Base-by-base conservation (phyloP, 257 asterid species). In the Jacaranda mimosifolia region DNA sequence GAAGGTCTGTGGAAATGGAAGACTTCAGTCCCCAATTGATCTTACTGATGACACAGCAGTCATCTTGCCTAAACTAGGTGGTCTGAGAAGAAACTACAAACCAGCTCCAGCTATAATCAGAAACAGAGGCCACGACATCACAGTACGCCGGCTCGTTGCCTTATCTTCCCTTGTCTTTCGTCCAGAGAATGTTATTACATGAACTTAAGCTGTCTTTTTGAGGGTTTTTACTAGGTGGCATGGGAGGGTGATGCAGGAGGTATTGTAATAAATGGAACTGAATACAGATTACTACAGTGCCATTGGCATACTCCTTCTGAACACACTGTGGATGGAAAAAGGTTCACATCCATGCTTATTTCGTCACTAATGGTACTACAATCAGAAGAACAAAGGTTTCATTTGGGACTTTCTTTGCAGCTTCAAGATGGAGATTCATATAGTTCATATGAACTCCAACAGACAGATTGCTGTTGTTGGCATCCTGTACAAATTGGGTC, bases 241-340 rank as follows among this genome's bases (percentile, higher is more conserved):
- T 94, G 97, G 97, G 18, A 72, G 68, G 92, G 84, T 11, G 86
- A 89, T 67, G 98, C 96, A 3, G 98, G 97, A 43, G 77, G 80
- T 18, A 46, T 89, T 1, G 17, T 4, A 3, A 67, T 89, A 35
- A 87, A 89, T 15, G 86, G 89, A 9, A 85, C 86, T 2, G 70
- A 74, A 6, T 94, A 82, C 79, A 73, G 51, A 1, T 63, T 92
- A 39, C 63, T 1, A 32, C 94, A 89, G 69, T 81, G 90, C 55
- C 97, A 94, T 55, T 94, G 98, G 97, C 97, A 94, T 76, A 74
- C 92, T 77, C 96, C 98, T 79, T 83, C 97, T 7, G 98, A 93
- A 75, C 97, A 93, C 86, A 86, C 86, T 11, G 14, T 93, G 39
- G 63, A 87, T 51, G 89, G 89, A 26, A 83, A 45, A 73, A 81